Percentiles rank a stretch among this genome's conserved stretches.
These are phyloP conservation scores for Linum trigynum DNA, from an alignment of 345 rosid genomes.

Conservation along the genomic window DNA sequence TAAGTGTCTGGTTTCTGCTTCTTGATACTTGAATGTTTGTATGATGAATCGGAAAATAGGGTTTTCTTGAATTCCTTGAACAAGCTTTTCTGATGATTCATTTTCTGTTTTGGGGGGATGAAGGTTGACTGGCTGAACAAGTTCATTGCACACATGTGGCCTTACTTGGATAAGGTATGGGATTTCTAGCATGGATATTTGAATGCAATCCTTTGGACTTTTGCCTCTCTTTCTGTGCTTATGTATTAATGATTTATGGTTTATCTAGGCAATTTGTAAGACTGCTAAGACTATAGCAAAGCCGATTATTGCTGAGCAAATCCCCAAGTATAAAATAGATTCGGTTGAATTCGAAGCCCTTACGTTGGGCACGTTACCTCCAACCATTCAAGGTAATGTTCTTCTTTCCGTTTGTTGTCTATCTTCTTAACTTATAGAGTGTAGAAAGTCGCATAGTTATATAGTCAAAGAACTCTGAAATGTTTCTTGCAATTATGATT, in stretches of 20 bases:
- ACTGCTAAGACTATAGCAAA: slow-evolving; percentile 21
- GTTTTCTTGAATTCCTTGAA: neutral
- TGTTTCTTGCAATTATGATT: neutral
- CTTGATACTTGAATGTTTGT: neutral
- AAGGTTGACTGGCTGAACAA: slow-evolving; percentile 24
- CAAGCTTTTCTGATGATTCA: slow-evolving; percentile 9
- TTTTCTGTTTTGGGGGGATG: slow-evolving; percentile 11
- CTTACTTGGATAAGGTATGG: slow-evolving; percentile 22
- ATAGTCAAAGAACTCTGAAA: neutral
- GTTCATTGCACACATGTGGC: slow-evolving; percentile 24
- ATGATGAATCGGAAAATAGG: neutral
- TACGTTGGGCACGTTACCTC: slow-evolving; percentile 26
- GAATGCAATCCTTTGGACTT: neutral
- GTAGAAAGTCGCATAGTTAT: neutral
- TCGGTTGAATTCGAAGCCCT: slow-evolving; percentile 25
- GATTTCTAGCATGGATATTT: neutral
- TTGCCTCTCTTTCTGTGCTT: neutral
- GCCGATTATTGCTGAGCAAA: slow-evolving; percentile 31
- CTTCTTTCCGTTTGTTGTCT: neutral
- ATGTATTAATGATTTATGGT: slow-evolving; percentile 4
- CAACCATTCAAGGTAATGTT: slow-evolving; percentile 20
- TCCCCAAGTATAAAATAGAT: slow-evolving; percentile 28
- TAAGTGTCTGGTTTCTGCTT: slow-evolving; percentile 18
- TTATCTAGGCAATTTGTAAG: slow-evolving; percentile 24
- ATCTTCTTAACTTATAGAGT: neutral